phyloP scores from a whole-genome alignment of 331 rosid genomes.

The Phaseolus coccineus region DNA sequence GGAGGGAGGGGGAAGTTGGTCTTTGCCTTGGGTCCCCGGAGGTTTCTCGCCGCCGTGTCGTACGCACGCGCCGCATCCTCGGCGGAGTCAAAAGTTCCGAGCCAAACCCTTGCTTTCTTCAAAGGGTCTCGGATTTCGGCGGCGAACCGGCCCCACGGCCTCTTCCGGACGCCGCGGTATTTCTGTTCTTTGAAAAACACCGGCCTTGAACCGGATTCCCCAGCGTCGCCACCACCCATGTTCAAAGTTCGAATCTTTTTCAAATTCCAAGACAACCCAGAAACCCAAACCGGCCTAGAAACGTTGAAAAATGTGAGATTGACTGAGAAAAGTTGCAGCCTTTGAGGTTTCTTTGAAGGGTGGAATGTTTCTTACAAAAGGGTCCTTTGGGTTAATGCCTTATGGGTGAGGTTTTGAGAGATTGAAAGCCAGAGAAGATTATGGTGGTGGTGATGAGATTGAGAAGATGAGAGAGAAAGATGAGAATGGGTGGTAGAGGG shows the following conservation, averaged over 20 bases:
- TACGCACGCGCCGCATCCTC: slow-evolving; percentile 96
- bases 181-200: slow-evolving; percentile 59
- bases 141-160: slow-evolving; percentile 98
- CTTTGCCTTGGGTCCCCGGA: slow-evolving; percentile 92
- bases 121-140: slow-evolving; percentile 97
- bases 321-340: neutral
- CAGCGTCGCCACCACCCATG: slow-evolving; percentile 51
- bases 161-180: slow-evolving; percentile 80
- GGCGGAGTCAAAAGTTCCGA: slow-evolving; percentile 88
- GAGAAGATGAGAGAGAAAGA: slow-evolving; percentile 19
- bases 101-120: slow-evolving; percentile 91
- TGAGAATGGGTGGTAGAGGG: slow-evolving; percentile 43
- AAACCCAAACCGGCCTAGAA: neutral
- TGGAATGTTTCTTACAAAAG: neutral
- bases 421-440: slow-evolving; percentile 17
- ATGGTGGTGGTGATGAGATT: neutral
- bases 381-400: slow-evolving; percentile 4
- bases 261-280: slow-evolving; percentile 22
- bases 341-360: neutral
- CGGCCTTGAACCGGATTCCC: slow-evolving; percentile 51
- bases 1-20: slow-evolving; percentile 64
- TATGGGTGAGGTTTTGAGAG: slow-evolving; percentile 1
- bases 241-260: slow-evolving; percentile 49
- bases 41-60: slow-evolving; percentile 77
- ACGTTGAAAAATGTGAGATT: neutral